phyloP scores from a whole-genome alignment of 1,139 yeast species.

The Entelexis paramagnoliae region DNA sequence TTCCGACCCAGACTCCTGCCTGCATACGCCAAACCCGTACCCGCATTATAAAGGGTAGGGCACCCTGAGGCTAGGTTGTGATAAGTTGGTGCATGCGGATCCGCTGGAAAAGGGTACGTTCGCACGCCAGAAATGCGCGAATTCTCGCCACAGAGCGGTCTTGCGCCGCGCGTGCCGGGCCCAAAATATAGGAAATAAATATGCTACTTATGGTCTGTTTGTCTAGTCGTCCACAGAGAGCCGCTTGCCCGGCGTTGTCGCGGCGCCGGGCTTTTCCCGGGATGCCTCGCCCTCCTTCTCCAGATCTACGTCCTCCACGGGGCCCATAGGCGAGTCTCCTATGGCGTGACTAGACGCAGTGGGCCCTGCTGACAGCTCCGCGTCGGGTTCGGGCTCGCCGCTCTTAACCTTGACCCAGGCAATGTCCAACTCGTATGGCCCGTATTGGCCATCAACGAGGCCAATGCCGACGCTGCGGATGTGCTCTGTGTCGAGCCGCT shows the following conservation, averaged over 20 bases:
- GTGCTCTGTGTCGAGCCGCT: slow-evolving; percentile 52
- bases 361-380: neutral
- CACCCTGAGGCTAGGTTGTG: neutral
- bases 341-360: slow-evolving; percentile 1
- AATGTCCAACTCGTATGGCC: slow-evolving; percentile 59
- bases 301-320: neutral
- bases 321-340: slow-evolving; percentile 12
- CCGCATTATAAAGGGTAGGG: slow-evolving; percentile 1
- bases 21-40: neutral
- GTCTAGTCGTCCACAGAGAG: slow-evolving; percentile 24
- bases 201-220: neutral
- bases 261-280: neutral
- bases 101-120: neutral
- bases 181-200: neutral
- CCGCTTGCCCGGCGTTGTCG: slow-evolving; percentile 24
- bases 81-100: neutral
- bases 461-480: slow-evolving; percentile 73
- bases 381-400: slow-evolving; percentile 13
- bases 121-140: neutral
- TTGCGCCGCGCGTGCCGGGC: neutral
- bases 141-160: neutral
- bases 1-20: neutral
- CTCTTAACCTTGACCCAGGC: slow-evolving; percentile 57
- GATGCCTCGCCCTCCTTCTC: neutral
- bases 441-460: slow-evolving; percentile 66